phyloP scores from a whole-genome alignment of 1,139 yeast genomes.

The Candida glucosophila region DNA sequence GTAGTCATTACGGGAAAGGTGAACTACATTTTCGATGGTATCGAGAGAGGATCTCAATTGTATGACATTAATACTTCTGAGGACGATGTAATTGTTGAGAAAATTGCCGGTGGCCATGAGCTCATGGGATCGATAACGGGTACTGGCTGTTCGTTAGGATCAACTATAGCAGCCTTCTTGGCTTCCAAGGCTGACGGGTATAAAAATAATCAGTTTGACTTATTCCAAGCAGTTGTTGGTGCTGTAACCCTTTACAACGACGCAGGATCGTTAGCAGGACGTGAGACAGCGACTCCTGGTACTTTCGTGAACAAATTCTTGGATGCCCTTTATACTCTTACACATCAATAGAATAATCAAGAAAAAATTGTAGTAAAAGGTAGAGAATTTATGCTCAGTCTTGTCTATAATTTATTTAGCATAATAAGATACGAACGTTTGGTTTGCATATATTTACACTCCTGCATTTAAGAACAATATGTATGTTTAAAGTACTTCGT shows the following conservation, averaged over 20 bases:
- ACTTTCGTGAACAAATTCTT: conserved; percentile 38
- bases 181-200: conserved; percentile 33
- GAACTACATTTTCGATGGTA: conserved; percentile 20
- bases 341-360: too few species aligned
- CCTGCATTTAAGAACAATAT: too few species aligned
- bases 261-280: conserved; percentile 55
- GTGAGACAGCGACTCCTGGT: conserved; percentile 35
- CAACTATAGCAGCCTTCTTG: conserved; percentile 55
- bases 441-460: too few species aligned
- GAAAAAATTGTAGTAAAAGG: too few species aligned
- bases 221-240: conserved; percentile 41
- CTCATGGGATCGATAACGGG: conserved; percentile 78
- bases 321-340: conserved; percentile 28
- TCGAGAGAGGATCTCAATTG: neutral
- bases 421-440: too few species aligned
- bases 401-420: too few species aligned
- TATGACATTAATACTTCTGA: conserved; percentile 1
- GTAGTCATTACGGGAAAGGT: conserved; percentile 57
- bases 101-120: conserved; percentile 51
- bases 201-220: conserved; percentile 9
- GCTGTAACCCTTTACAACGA: conserved; percentile 59
- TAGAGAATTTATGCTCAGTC: too few species aligned
- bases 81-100: conserved; percentile 5
- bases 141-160: conserved; percentile 80
- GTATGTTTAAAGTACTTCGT: too few species aligned